Base-by-base conservation (phyloP, 768 basidiomycete species). In the Russula sp. region DNA sequence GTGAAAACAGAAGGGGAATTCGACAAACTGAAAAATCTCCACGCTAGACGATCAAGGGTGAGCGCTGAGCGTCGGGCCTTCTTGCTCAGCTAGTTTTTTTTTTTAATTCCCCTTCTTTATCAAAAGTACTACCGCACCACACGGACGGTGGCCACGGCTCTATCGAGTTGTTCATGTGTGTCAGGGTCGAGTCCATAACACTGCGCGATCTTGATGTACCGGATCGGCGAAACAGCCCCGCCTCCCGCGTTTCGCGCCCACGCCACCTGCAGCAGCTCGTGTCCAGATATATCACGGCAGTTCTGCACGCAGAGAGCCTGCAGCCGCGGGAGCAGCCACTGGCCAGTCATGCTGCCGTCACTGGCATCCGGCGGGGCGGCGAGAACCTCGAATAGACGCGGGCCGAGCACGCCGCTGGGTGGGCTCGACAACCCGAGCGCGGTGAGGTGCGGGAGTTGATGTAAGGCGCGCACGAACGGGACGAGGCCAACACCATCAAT, bases 401-500 rank as follows among this genome's bases (percentile, higher is more conserved):
- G 47, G 22, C 70, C 72, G 46, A 72, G 51, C 9, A 54, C 47
- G 36, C 69, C 70, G 49, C 63, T 62, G 1, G 66, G 67, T 3
- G 72, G 73, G 35, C 67, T 66, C 32, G 69, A 68, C n/a, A 73
- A 59, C 29, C 66, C 69, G 8, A 73, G 66, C 7, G 69, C 70
- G 25, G 68, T 70, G 60, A 73, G 68, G 46, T 69, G 67, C 5
- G 71, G 68, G 29, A 72, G 69, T 10, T 66, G 63, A 48, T 72
- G 68, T 45, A 73, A 64, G 32, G 68, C 71, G 11, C 69, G 68
- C 5, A 73, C 65, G 60, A 73, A 69, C 1, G 72, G 70, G 16
- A 68, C 67, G n/a, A 73, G 64, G 11, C 68, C 67, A 25, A 68
- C 66, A n/a, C 73, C 73, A 36, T 67, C 69, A 56, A 73, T 60